Percentiles rank a stretch among this genome's conserved stretches.
phyloP scores from a whole-genome alignment of 208 protist genomes.

The Angomonas deanei region DNA sequence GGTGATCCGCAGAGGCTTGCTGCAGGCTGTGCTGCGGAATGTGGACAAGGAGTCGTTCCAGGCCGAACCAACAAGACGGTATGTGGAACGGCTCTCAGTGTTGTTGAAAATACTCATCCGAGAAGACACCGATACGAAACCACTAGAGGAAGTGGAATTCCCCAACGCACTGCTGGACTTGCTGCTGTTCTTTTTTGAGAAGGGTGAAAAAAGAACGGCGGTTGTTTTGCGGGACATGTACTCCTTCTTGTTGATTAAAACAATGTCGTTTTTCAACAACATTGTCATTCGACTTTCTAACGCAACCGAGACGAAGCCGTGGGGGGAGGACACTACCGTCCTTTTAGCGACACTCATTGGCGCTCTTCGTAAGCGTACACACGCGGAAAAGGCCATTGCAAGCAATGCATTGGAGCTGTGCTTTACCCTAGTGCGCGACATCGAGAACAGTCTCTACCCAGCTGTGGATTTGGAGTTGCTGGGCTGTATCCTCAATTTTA shows the following conservation, averaged over 20 bases:
- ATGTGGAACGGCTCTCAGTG: slow-evolving; percentile 31
- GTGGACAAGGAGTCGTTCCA: slow-evolving; percentile 3
- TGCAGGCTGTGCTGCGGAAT: slow-evolving; percentile 16
- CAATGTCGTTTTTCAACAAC: slow-evolving; percentile 24
- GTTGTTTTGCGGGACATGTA: slow-evolving; percentile 46
- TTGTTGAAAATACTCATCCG: slow-evolving; percentile 27
- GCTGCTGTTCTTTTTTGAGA: slow-evolving; percentile 21
- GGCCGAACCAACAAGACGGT: slow-evolving; percentile 9
- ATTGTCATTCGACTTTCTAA: slow-evolving; percentile 30
- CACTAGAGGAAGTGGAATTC: slow-evolving; percentile 19
- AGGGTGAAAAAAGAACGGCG: slow-evolving; percentile 11
- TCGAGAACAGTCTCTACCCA: slow-evolving; percentile 15
- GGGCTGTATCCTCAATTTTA: slow-evolving; percentile 38
- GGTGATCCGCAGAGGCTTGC: slow-evolving; percentile 10
- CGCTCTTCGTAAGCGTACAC: slow-evolving; percentile 29
- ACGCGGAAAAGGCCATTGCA: slow-evolving; percentile 29
- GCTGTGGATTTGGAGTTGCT: slow-evolving; percentile 42
- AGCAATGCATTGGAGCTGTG: slow-evolving; percentile 58
- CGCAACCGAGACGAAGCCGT: slow-evolving; percentile 20
- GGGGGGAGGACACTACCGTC: slow-evolving; percentile 23
- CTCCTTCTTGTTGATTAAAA: slow-evolving; percentile 35
- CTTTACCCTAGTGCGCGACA: slow-evolving; percentile 35
- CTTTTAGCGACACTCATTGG: slow-evolving; percentile 46
- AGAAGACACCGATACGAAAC: slow-evolving; percentile 9
- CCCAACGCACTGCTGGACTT: slow-evolving; percentile 22